phyloP scores from a whole-genome alignment of 225 moss, liverwort and hornwort species.

The Marchantia paleacea region DNA sequence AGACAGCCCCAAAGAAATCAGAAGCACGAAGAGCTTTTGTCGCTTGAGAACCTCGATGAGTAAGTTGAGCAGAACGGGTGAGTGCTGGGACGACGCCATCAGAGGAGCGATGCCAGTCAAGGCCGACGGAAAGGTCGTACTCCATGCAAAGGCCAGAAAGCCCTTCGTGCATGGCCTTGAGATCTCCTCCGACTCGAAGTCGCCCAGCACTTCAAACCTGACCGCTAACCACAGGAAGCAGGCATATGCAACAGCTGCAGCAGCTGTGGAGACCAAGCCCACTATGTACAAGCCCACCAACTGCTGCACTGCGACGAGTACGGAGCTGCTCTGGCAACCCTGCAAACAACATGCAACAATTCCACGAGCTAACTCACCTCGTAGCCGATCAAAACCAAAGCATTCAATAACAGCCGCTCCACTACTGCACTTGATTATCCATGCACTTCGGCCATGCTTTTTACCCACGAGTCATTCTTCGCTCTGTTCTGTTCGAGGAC shows the following conservation, averaged over 20 bases:
- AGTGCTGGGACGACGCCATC: conserved; percentile 3
- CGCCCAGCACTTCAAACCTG: background rate
- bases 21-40: background rate
- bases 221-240: conserved; percentile 2
- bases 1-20: background rate
- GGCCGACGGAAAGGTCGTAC: conserved; percentile 15
- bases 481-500: no score
- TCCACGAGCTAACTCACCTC: background rate
- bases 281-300: conserved; percentile 22
- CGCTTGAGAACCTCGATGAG: background rate
- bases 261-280: conserved; percentile 12
- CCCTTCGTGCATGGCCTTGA: background rate
- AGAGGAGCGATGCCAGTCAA: conserved; percentile 15
- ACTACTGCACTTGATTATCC: background rate
- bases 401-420: background rate
- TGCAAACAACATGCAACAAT: background rate
- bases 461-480: background rate
- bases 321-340: background rate
- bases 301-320: background rate
- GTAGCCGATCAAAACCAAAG: background rate
- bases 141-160: background rate
- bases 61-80: background rate
- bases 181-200: background rate
- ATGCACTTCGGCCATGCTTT: background rate
- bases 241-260: conserved; percentile 12